These are phyloP conservation scores for Poa pratensis DNA, from an alignment of 176 grass and related monocot species.

Conservation along the genomic window DNA sequence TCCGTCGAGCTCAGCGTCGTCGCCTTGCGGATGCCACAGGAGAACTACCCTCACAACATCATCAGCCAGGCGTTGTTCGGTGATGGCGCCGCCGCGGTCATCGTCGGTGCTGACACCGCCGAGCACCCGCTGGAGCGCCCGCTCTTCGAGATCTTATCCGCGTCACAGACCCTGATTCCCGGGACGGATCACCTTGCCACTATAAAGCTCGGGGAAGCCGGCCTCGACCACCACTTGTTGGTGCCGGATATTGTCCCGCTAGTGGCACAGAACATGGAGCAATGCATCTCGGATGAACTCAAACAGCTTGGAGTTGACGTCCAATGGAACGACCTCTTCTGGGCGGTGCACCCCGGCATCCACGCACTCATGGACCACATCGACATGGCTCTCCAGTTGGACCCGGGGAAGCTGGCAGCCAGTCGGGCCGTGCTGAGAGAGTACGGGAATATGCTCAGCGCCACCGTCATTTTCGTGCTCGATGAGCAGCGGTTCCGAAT, in stretches of 20 bases:
- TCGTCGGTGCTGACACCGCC: background rate
- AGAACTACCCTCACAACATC: background rate
- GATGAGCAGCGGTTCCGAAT: background rate
- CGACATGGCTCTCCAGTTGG: background rate
- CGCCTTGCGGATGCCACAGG: background rate
- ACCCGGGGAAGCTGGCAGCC: background rate
- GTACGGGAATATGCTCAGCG: background rate
- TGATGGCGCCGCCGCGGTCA: background rate
- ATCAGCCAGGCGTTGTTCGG: background rate
- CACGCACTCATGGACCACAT: background rate
- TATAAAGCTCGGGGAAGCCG: no score
- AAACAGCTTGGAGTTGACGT: no score
- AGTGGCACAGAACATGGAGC: no score
- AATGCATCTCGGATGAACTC: no score
- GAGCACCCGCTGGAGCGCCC: background rate
- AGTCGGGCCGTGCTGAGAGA: background rate
- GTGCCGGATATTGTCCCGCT: no score
- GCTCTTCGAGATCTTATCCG: background rate
- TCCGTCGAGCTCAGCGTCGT: background rate
- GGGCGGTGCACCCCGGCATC: no score
- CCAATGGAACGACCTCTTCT: no score
- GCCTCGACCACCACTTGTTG: no score
- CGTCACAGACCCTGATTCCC: background rate
- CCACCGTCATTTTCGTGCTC: background rate
- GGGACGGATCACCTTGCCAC: background rate